Base-by-base conservation (phyloP, 345 rosid species). In the Rhizophora apiculata region DNA sequence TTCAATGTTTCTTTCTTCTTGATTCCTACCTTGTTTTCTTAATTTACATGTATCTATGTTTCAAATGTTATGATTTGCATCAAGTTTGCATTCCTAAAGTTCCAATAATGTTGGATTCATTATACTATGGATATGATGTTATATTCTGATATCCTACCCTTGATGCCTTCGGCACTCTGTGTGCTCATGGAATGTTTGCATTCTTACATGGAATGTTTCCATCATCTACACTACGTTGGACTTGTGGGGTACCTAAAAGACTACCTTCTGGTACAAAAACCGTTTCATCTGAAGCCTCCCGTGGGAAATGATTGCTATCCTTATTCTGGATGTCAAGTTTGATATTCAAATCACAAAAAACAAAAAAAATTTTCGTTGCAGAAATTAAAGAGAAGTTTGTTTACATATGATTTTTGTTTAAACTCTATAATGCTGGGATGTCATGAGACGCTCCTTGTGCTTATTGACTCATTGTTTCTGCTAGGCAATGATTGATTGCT, bases 11-110 rank as follows among this genome's bases (percentile, higher is more conserved):
- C 62, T 13, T 6, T 52, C 30, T 43, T 56, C 24, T 57, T 39
- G 59, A 56, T 46, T 56, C 64, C 43, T 18, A n/a, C 49, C 46
- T 10, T 48, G 34, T 34, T 70, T 52, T 56, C 58, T 6, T 64
- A n/a, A 63, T 55, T 63, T 39, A 30, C 27, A 6, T 54, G 67
- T 61, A 70, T 60, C 53, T 24, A 70, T 51, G 49, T 21, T 51
- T 24, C 52, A 32, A n/a, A 6, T 27, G 62, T 29, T 55, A 55
- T 54, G 68, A 29, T 55, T 55, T 71, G 68, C 13, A 52, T 63
- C 30, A 56, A 70, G 58, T 60, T 31, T 58, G 34, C 60, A 61
- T 62, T 26, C 16, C 60, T n/a, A 26, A 61, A 32, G 29, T 32
- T 51, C 26, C n/a, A 46, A 60, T 48, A 32, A 29, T 32, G 62